Evolutionary conservation across 768 basidiomycete species (phyloP).

Genomic region (Suillus paluster): DNA sequence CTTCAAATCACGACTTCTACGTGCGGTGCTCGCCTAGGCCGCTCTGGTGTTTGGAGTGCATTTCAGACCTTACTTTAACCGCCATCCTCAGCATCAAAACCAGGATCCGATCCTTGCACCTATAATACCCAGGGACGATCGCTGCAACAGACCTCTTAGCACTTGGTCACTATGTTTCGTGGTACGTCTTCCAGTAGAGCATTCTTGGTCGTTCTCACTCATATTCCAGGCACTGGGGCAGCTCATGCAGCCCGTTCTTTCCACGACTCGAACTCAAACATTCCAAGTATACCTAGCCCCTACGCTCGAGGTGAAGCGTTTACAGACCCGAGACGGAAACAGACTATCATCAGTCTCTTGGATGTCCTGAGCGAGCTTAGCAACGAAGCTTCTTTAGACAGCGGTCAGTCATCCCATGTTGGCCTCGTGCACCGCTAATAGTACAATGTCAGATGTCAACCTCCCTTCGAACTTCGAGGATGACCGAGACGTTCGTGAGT

Average conservation of each 20-base stretch:
- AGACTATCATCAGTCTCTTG: constrained; percentile 50
- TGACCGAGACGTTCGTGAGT: constrained; percentile 49
- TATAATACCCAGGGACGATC: neutral
- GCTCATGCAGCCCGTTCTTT: constrained; percentile 27
- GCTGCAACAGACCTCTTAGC: neutral
- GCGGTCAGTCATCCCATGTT: constrained; percentile 31
- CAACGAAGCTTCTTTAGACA: constrained; percentile 40
- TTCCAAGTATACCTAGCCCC: constrained; percentile 29
- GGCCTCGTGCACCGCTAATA: constrained; percentile 8
- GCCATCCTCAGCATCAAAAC: constrained; percentile 2
- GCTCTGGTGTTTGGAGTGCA: constrained; percentile 35
- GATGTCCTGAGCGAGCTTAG: constrained; percentile 51
- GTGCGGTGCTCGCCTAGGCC: constrained; percentile 40
- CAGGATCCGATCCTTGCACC: constrained; percentile 4
- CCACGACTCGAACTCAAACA: constrained; percentile 30
- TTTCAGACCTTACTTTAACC: constrained; percentile 31
- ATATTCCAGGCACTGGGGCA: constrained; percentile 1
- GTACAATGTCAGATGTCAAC: constrained; percentile 23
- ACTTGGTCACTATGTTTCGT: constrained; percentile 30
- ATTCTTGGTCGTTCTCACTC: constrained; percentile 22
- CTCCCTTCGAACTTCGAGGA: constrained; percentile 46
- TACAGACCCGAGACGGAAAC: constrained; percentile 42
- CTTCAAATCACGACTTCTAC: constrained; percentile 27
- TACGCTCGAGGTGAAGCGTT: constrained; percentile 33
- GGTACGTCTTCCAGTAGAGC: constrained; percentile 30